Percentiles rank a stretch among this genome's conserved stretches.
phyloP scores from a whole-genome alignment of 805 yeast genomes.

The Pichia rugopelliculosa region DNA sequence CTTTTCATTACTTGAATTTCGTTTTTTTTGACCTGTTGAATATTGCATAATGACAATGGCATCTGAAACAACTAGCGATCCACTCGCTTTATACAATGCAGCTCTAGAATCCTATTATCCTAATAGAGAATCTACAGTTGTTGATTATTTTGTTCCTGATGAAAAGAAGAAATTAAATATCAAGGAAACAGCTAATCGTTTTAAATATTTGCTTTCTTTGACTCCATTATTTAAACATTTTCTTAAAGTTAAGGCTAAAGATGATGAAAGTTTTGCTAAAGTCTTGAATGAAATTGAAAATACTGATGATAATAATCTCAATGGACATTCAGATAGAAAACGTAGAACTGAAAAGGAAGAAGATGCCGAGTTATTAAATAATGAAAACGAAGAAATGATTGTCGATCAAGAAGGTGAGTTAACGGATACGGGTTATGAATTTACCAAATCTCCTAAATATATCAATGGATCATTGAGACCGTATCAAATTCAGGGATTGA shows the following conservation, averaged over 20 bases:
- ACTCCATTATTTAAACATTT: constrained; percentile 64
- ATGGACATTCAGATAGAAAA: constrained; percentile 11
- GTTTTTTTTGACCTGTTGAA: too few species aligned
- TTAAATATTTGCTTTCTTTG: constrained; percentile 56
- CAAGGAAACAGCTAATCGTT: constrained; percentile 56
- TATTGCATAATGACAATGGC: too few species aligned
- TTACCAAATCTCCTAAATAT: constrained; percentile 44
- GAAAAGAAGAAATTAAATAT: constrained; percentile 37
- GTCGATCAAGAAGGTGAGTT: constrained; percentile 16
- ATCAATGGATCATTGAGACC: constrained; percentile 59
- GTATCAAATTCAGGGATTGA: constrained; percentile 73
- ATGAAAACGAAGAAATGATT: constrained; percentile 9
- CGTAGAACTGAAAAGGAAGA: constrained; percentile 73
- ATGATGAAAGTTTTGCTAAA: constrained; percentile 48
- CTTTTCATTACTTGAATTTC: too few species aligned
- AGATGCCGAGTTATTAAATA: constrained; percentile 59
- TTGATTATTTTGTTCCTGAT: constrained; percentile 26
- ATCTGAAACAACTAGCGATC: not conserved
- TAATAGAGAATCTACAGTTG: not conserved
- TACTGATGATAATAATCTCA: constrained; percentile 7
- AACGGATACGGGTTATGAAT: constrained; percentile 33
- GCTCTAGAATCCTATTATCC: not conserved
- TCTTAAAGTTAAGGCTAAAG: constrained; percentile 54
- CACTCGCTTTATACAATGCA: not conserved
- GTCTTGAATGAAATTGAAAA: constrained; percentile 38